Conservation (phyloP, 2,329 filamentous ascomycete genomes). For the Hymenoscyphus albidus region DNA sequence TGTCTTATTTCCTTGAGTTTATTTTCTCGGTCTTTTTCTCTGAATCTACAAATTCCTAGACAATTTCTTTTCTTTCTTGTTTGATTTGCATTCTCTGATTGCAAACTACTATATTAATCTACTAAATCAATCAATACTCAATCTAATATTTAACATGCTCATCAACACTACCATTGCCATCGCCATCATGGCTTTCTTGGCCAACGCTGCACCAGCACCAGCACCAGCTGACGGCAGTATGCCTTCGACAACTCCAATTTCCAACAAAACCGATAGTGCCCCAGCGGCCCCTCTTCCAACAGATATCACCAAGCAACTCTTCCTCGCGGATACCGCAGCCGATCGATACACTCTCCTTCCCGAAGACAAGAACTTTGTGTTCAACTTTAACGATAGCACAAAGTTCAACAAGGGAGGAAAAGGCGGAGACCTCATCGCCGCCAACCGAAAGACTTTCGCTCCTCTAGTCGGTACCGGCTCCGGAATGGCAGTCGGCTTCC, state of each 20-base stretch:
- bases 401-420: constrained; percentile 35
- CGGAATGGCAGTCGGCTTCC: constrained; percentile 49
- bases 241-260: neutral
- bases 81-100: constrained; percentile 14
- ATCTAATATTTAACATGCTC: constrained; percentile 34
- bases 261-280: constrained; percentile 1
- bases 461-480: constrained; percentile 50
- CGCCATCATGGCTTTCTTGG: constrained; percentile 40
- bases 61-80: constrained; percentile 12
- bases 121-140: constrained; percentile 11
- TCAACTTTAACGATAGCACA: constrained; percentile 42
- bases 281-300: constrained; percentile 12
- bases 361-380: constrained; percentile 45
- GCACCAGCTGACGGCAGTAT: no score
- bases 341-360: constrained; percentile 44
- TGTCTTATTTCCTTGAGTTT: constrained; percentile 19
- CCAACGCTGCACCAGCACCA: constrained; percentile 30
- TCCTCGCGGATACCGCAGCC: constrained; percentile 37
- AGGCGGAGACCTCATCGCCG: constrained; percentile 48
- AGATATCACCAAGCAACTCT: constrained; percentile 26
- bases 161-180: constrained; percentile 36
- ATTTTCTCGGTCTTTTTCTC: constrained; percentile 16
- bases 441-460: constrained; percentile 55
- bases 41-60: constrained; percentile 10
- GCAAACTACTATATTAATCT: neutral